Percentiles rank a stretch among this genome's conserved stretches.
phyloP scores from a whole-genome alignment of 768 basidiomycete species.

The Mycena vitilis region DNA sequence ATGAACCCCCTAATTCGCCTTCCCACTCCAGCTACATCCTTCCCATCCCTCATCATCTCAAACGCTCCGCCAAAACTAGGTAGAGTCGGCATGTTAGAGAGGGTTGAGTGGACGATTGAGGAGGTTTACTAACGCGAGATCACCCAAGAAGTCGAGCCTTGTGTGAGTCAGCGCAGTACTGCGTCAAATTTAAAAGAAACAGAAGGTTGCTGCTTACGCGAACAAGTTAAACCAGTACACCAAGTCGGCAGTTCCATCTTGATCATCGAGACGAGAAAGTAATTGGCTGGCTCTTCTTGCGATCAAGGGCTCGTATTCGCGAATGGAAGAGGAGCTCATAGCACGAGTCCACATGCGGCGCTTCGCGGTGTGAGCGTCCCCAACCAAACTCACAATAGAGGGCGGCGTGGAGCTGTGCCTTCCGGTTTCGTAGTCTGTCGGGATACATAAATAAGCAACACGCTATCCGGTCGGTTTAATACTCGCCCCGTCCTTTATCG shows the following conservation, averaged over 20 bases:
- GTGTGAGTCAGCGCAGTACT: neutral
- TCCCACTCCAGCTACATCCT: conserved; percentile 59
- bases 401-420: conserved; percentile 6
- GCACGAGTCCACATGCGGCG: conserved; percentile 63
- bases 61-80: conserved; percentile 39
- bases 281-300: conserved; percentile 52
- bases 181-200: neutral
- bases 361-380: conserved; percentile 50
- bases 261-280: conserved; percentile 47
- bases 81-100: neutral
- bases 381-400: conserved; percentile 16
- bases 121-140: conserved; percentile 47
- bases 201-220: conserved; percentile 41
- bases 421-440: conserved; percentile 19
- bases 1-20: conserved; percentile 54
- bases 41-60: conserved; percentile 48
- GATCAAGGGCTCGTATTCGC: conserved; percentile 58
- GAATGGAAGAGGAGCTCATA: conserved; percentile 56
- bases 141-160: conserved; percentile 54
- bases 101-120: neutral
- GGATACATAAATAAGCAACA: neutral
- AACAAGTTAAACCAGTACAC: conserved; percentile 52
- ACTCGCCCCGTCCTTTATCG: conserved; percentile 28
- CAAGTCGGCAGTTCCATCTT: conserved; percentile 45
- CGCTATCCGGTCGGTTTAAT: neutral